Evolutionary conservation across 2,329 filamentous ascomycete genomes (phyloP).

Genomic region (Decorospora gaudefroyi): DNA sequence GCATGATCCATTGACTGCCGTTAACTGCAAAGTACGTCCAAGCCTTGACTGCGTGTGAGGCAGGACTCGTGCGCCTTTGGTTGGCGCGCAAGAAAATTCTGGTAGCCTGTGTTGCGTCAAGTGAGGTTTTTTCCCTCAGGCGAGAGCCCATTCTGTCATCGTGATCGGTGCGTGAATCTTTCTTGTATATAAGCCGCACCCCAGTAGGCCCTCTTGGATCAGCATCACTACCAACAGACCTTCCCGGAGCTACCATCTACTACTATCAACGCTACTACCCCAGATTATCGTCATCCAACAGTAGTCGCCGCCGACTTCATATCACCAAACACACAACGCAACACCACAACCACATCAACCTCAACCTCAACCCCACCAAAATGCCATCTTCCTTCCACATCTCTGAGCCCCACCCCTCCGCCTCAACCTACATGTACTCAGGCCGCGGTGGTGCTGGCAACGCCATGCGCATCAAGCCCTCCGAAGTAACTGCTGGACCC

Average conservation of each 20-base stretch:
- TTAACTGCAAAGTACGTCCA: constrained; percentile 51
- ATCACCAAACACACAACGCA: constrained; percentile 4
- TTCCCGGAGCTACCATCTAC: constrained; percentile 9
- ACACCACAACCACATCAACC: constrained; percentile 20
- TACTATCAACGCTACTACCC: constrained; percentile 12
- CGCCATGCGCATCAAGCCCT: constrained; percentile 58
- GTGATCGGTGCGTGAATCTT: constrained; percentile 9
- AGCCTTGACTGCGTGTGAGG: constrained; percentile 9
- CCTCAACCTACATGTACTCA: constrained; percentile 56
- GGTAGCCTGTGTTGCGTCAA: constrained; percentile 10
- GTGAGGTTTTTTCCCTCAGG: not conserved
- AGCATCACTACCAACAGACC: constrained; percentile 23
- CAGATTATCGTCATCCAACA: constrained; percentile 11
- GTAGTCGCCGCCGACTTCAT: constrained; percentile 21
- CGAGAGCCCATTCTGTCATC: constrained; percentile 2
- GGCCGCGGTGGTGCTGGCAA: constrained; percentile 65
- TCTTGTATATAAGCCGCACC: constrained; percentile 28
- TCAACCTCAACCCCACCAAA: constrained; percentile 34
- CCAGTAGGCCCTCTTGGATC: constrained; percentile 12
- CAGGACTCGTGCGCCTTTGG: constrained; percentile 34
- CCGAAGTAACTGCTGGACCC: constrained; percentile 57
- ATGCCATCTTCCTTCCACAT: constrained; percentile 60
- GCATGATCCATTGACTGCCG: constrained; percentile 47
- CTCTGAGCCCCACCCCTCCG: constrained; percentile 65
- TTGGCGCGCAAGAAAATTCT: constrained; percentile 38